phyloP scores from a whole-genome alignment of 1,284 basidiomycete genomes.

The Austroboletus olivaceoglutinosus region DNA sequence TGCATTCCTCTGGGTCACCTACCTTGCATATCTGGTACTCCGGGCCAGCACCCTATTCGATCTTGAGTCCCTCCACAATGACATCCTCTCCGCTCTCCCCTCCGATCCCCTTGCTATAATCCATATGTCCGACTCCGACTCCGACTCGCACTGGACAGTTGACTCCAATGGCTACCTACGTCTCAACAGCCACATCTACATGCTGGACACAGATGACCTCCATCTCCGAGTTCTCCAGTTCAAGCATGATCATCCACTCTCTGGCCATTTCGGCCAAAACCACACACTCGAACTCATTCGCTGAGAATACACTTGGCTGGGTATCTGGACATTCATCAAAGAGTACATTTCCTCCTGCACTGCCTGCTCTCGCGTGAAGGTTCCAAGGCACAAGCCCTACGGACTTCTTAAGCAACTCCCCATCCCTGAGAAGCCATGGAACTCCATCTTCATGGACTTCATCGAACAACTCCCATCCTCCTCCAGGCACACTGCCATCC shows the following conservation, averaged over 20 bases:
- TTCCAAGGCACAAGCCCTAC: too few species aligned
- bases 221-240: neutral
- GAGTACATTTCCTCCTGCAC: neutral
- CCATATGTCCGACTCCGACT: neutral
- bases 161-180: neutral
- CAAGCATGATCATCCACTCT: neutral
- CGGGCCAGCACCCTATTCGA: neutral
- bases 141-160: neutral
- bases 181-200: neutral
- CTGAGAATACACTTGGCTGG: neutral
- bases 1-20: neutral
- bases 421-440: too few species aligned
- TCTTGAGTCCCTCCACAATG: neutral
- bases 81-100: conserved; percentile 3
- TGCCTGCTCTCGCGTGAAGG: neutral
- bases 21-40: neutral
- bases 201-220: neutral
- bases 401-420: too few species aligned
- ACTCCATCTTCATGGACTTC: too few species aligned
- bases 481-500: too few species aligned
- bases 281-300: neutral
- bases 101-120: neutral
- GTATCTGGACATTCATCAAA: too few species aligned
- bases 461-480: too few species aligned
- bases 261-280: neutral